These are phyloP conservation scores for Macrotyloma uniflorum DNA, from an alignment of 306 rosid species.

Conservation along the genomic window DNA sequence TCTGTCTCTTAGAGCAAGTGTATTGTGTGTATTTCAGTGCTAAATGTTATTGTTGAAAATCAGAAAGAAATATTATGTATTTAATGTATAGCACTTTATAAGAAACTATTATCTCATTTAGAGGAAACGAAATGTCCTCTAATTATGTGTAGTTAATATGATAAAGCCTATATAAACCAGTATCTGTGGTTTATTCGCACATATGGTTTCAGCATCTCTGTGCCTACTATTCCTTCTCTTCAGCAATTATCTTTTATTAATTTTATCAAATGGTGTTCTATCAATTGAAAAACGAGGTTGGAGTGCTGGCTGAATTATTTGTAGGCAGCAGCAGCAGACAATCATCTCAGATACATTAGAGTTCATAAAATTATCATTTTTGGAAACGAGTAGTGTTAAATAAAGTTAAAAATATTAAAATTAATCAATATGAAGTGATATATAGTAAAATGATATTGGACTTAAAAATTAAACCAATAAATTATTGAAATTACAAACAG, in stretches of 20 bases:
- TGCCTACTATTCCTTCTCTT: neutral
- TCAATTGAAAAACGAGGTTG: neutral
- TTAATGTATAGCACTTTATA: neutral
- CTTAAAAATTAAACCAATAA: neutral
- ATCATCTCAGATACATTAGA: neutral
- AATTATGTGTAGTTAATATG: neutral
- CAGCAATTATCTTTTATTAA: neutral
- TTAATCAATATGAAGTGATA: neutral
- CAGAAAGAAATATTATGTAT: neutral
- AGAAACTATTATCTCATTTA: neutral
- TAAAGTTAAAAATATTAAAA: neutral
- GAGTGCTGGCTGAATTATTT: constrained; percentile 7
- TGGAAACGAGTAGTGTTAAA: neutral
- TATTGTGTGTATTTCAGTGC: neutral
- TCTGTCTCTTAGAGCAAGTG: neutral
- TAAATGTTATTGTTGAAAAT: too few species aligned
- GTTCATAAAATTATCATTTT: neutral
- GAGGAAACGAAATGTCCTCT: neutral
- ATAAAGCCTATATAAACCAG: neutral
- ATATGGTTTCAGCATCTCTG: neutral
- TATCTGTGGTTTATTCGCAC: neutral
- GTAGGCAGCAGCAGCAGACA: neutral
- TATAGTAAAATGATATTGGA: neutral
- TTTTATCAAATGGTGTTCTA: neutral
- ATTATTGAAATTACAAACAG: neutral